phyloP scores from a whole-genome alignment of 176 grass and related monocot species.

The Eremochloa ophiuroides region DNA sequence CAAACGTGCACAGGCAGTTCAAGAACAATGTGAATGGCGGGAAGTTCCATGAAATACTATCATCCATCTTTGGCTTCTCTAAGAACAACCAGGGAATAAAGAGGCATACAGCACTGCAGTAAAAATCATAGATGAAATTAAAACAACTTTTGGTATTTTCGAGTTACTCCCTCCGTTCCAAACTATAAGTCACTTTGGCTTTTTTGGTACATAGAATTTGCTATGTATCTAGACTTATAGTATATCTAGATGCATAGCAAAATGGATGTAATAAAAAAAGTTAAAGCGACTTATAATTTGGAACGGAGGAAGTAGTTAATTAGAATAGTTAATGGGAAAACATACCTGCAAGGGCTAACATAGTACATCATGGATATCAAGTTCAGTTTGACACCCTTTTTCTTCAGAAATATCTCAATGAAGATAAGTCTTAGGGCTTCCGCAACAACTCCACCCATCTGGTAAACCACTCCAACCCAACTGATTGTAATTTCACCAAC shows the following conservation, averaged over 20 bases:
- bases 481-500: conserved; percentile 89
- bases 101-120: conserved; percentile 82
- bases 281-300: too few relatives aligned
- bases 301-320: conserved; percentile 10
- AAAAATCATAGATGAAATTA: conserved; percentile 28
- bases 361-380: conserved; percentile 99
- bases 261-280: too few relatives aligned
- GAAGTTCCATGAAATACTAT: conserved; percentile 78
- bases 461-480: conserved; percentile 96
- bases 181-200: too few relatives aligned
- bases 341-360: conserved; percentile 95
- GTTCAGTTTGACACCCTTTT: conserved; percentile 89
- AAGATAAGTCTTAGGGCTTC: conserved; percentile 95
- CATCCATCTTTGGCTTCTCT: conserved; percentile 98
- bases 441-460: conserved; percentile 94
- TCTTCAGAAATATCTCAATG: conserved; percentile 98
- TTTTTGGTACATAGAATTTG: too few relatives aligned
- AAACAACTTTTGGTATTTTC: background rate
- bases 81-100: conserved; percentile 98
- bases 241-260: too few relatives aligned
- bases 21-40: conserved; percentile 81
- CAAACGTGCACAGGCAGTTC: conserved; percentile 93
- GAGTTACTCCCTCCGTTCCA: too few relatives aligned
- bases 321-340: background rate
- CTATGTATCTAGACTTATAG: too few relatives aligned